A percentile compares a stretch with the other conserved stretches of the same genome.
phyloP scores from a whole-genome alignment of 148 eudicot species.

The Hydrangea macrophylla region DNA sequence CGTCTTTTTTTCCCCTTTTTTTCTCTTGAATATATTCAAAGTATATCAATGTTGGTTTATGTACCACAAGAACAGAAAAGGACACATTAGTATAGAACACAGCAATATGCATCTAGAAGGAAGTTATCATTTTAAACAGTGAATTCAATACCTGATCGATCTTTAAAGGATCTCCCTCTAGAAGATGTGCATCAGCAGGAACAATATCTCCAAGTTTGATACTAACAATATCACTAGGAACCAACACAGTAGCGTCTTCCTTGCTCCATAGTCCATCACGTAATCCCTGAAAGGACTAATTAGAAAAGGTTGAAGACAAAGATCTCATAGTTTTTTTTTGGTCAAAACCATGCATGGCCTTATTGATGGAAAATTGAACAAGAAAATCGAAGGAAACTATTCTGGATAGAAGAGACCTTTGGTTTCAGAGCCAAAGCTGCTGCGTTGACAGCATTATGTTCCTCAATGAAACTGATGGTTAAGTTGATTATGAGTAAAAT shows the following conservation, averaged over 20 bases:
- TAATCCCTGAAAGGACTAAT: conserved; percentile 34
- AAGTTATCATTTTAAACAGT: neutral
- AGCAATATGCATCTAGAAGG: neutral
- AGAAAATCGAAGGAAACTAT: no score
- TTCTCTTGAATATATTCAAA: no score
- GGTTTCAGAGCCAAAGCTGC: conserved; percentile 65
- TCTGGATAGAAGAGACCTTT: conserved; percentile 37
- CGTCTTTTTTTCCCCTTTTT: no score
- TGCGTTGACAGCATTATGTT: conserved; percentile 48
- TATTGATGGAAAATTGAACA: no score
- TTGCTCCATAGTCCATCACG: conserved; percentile 68
- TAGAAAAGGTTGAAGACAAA: no score
- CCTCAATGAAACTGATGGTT: conserved; percentile 45
- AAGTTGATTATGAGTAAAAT: no score
- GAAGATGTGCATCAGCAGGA: conserved; percentile 85
- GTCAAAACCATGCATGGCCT: no score
- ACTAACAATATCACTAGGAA: conserved; percentile 75
- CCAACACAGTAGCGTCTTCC: conserved; percentile 57
- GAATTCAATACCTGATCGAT: conserved; percentile 55
- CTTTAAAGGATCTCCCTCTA: conserved; percentile 74
- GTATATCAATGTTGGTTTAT: no score
- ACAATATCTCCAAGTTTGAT: conserved; percentile 72
- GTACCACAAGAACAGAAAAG: no score
- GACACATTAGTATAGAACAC: no score
- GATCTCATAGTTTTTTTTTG: no score